Evolutionary conservation across 2,329 filamentous ascomycete genomes (phyloP), one percentile per base, ranked within the genome.

Genomic region (Pseudofabraea citricarpa): DNA sequence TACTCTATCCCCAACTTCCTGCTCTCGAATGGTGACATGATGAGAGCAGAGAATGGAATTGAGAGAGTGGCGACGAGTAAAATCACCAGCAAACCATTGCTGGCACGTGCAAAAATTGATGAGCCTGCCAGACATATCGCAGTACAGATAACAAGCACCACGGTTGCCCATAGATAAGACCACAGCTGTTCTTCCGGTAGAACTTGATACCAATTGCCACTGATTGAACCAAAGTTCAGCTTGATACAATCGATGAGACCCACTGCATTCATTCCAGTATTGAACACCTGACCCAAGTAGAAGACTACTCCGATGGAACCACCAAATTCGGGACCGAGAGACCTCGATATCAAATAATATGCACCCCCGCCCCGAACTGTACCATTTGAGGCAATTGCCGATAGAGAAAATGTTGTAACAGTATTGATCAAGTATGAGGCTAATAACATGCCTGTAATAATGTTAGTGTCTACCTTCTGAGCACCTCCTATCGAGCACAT

Each of bases 271-370:
- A 95, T 79, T 27, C 86, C 86, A 1, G 88, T 90, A 59, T 91
- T 94, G 58, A 95, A 79, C 2, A 87, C 84, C 51, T 88, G 87
- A n/a, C 89, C 87, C n/a, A 94, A 71, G 61, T 93, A 95, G 64
- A 94, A 94, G 10, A 95, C 79, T 19, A 94, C 75, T 2, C 89
- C 89, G 50, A 95, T 94, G 2, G 87, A 89, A 13, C 89, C 89
- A 20, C 89, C 89, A 60, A 95, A 95, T 57, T 95, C 89, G 6
- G 89, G 88, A 0, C 89, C 89, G 3, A 95, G 69, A 35, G 86
- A 90, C 48, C 89, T 77, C 6, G 88, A 94, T 45, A 95, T 94
- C 44, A 95, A 71, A 56, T 91, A 95, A 61, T 95, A 95, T 27
- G 89, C 87, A 40, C 89, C 89, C 12, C 89, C 89, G 12, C 88